A percentile compares a stretch with the other conserved stretches of the same genome.
Evolutionary conservation across 2,329 filamentous ascomycete species (phyloP).

Genomic region (Exophiala spinifera): DNA sequence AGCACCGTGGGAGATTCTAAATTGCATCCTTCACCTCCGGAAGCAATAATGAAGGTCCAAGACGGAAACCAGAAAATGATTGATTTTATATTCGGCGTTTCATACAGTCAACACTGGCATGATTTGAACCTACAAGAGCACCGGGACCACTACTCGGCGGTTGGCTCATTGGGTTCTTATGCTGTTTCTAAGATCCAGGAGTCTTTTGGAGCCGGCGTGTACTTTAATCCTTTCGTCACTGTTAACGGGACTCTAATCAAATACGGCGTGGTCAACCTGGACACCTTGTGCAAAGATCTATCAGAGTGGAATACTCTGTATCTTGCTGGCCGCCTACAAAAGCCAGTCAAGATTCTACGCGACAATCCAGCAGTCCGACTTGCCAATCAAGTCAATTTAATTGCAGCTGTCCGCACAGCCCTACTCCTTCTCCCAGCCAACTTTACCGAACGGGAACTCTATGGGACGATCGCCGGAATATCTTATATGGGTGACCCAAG

Average conservation of each 20-base stretch:
- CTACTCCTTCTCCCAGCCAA: conserved; percentile 77
- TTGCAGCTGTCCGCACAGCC: conserved; percentile 86
- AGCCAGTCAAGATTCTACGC: conserved; percentile 94
- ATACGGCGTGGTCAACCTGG: conserved; percentile 92
- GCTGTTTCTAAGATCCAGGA: conserved; percentile 84
- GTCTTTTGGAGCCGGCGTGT: conserved; percentile 84
- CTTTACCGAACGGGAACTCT: conserved; percentile 85
- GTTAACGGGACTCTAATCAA: conserved; percentile 96
- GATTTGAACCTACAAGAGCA: conserved; percentile 86
- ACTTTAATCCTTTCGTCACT: conserved; percentile 94
- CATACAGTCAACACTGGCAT: conserved; percentile 95
- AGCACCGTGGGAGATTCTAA: conserved; percentile 47
- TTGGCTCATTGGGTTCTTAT: conserved; percentile 80
- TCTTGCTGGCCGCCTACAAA: conserved; percentile 91
- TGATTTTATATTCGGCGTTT: conserved; percentile 96
- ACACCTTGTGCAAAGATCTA: conserved; percentile 82
- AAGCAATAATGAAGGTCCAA: conserved; percentile 79
- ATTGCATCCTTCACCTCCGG: conserved; percentile 77
- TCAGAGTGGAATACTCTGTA: conserved; percentile 92
- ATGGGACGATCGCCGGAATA: conserved; percentile 85
- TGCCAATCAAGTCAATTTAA: conserved; percentile 91
- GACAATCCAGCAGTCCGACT: conserved; percentile 90
- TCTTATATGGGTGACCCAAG: conserved; percentile 96
- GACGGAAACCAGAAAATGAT: conserved; percentile 92
- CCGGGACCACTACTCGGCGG: conserved; percentile 83